Evolutionary conservation across 768 basidiomycete species (phyloP).

Genomic region (Vararia minispora): DNA sequence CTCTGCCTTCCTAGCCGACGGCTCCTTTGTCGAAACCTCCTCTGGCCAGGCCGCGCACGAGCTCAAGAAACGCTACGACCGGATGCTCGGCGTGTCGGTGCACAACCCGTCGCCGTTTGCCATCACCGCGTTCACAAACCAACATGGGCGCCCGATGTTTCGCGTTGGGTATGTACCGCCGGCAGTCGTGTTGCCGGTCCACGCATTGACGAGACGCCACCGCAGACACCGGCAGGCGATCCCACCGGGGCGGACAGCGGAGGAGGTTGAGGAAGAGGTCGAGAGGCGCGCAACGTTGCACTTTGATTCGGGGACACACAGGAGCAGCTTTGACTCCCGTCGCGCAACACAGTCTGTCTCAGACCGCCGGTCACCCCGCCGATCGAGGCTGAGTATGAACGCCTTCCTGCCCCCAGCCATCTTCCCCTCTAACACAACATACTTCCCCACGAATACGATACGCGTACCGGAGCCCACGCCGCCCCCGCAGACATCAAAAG

Average conservation of each 20-base stretch:
- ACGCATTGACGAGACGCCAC: neutral
- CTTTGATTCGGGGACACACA: constrained; percentile 5
- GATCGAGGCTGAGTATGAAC: constrained; percentile 63
- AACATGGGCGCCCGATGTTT: constrained; percentile 68
- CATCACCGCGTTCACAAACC: constrained; percentile 74
- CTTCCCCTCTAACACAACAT: constrained; percentile 31
- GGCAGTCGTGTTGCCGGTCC: too few relatives aligned
- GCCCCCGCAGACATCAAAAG: constrained; percentile 7
- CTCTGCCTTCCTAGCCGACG: constrained; percentile 39
- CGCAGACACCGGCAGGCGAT: too few relatives aligned
- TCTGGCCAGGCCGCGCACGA: constrained; percentile 67
- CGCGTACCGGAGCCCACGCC: constrained; percentile 2
- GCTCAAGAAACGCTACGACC: constrained; percentile 68
- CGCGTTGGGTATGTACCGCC: constrained; percentile 55
- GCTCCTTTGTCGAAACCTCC: constrained; percentile 70
- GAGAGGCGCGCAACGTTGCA: constrained; percentile 27
- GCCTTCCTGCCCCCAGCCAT: constrained; percentile 38
- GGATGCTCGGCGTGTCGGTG: constrained; percentile 51
- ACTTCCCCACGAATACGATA: too few relatives aligned
- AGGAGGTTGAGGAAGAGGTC: constrained; percentile 35
- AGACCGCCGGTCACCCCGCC: constrained; percentile 21
- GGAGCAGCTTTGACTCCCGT: constrained; percentile 4
- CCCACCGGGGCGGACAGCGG: too few relatives aligned
- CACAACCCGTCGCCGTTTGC: constrained; percentile 67
- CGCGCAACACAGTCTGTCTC: constrained; percentile 3